These are phyloP conservation scores for Botrytis deweyae DNA, from an alignment of 2,329 filamentous ascomycete genomes.

Conservation along the genomic window DNA sequence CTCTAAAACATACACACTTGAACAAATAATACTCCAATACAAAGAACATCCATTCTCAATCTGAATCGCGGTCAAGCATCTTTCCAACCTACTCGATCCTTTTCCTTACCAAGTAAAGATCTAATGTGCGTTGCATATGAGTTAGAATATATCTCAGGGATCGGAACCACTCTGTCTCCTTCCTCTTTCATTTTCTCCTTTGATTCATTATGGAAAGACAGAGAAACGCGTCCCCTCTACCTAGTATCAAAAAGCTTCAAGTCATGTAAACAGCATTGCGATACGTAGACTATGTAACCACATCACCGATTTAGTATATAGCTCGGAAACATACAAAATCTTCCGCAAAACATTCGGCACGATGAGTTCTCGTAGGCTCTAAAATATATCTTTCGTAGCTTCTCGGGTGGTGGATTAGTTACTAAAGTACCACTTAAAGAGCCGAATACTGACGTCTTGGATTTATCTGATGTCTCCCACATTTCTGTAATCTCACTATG, in stretches of 20 bases:
- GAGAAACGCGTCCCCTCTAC: background rate
- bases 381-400: too few species aligned
- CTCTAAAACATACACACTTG: background rate
- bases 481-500: too few species aligned
- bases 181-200: background rate
- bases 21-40: background rate
- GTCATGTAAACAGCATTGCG: background rate
- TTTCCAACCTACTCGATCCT: background rate
- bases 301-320: background rate
- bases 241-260: background rate
- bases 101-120: background rate
- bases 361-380: too few species aligned
- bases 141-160: background rate
- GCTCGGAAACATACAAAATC: background rate
- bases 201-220: background rate
- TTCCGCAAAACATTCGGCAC: background rate
- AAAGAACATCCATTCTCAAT: background rate
- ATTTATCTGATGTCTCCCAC: too few species aligned
- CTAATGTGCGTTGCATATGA: background rate
- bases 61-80: background rate
- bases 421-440: too few species aligned
- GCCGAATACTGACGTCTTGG: too few species aligned
- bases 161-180: background rate
- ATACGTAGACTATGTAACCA: background rate
- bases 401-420: too few species aligned